Evolutionary conservation across 2,329 filamentous ascomycete species (phyloP).

Genomic region (Ophiostoma montium): DNA sequence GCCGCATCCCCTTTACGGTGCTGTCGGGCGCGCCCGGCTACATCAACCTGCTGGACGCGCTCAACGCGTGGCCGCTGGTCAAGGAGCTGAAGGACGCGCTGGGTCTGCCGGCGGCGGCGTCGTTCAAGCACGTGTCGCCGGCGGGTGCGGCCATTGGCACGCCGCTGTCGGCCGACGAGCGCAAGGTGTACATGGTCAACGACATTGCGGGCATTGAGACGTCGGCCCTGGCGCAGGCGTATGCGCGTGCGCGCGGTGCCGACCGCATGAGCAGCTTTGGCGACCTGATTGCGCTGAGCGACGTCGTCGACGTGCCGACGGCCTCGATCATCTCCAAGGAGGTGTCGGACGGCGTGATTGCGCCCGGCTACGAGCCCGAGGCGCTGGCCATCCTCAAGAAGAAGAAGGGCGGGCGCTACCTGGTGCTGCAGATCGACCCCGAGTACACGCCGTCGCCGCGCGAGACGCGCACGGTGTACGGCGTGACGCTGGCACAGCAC

Average conservation of each 20-base stretch:
- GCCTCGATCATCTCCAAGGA: slow-evolving; percentile 97
- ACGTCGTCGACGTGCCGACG: slow-evolving; percentile 79
- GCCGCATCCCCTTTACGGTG: slow-evolving; percentile 83
- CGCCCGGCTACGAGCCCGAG: slow-evolving; percentile 70
- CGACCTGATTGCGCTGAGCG: slow-evolving; percentile 86
- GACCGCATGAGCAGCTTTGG: slow-evolving; percentile 99
- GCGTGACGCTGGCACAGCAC: slow-evolving; percentile 74
- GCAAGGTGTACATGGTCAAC: slow-evolving; percentile 96
- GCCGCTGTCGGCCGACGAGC: slow-evolving; percentile 72
- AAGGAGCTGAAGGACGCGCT: slow-evolving; percentile 90
- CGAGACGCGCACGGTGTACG: slow-evolving; percentile 81
- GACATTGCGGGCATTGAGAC: slow-evolving; percentile 81
- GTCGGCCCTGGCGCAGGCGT: slow-evolving; percentile 81
- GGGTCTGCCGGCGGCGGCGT: slow-evolving; percentile 78
- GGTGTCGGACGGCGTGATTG: slow-evolving; percentile 93
- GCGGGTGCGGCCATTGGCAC: slow-evolving; percentile 91
- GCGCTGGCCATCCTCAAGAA: slow-evolving; percentile 86
- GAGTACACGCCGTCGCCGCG: slow-evolving; percentile 67
- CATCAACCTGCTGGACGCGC: slow-evolving; percentile 89
- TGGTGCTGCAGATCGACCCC: slow-evolving; percentile 88
- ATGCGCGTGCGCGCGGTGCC: slow-evolving; percentile 85
- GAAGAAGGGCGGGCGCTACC: slow-evolving; percentile 97
- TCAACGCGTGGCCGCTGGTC: slow-evolving; percentile 94
- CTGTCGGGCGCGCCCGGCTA: slow-evolving; percentile 83
- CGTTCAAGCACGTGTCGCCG: slow-evolving; percentile 98